Conservation (phyloP, 140 eudicot species). For the Ambrosia hybrid region DNA sequence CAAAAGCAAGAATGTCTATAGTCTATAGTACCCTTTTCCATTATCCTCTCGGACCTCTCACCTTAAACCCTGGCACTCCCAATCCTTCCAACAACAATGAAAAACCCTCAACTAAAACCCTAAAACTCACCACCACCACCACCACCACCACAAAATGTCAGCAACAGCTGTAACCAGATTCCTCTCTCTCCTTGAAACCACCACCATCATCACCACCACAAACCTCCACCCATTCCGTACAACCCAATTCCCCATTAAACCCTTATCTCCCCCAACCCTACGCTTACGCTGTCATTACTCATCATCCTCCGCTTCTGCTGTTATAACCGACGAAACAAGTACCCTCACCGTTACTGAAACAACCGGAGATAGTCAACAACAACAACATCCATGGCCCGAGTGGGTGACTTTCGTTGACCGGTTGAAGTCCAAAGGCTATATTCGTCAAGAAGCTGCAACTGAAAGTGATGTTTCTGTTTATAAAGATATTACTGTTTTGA, state of each 20-base stretch:
- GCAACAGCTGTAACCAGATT: constrained; percentile 28
- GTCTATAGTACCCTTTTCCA: too few species aligned
- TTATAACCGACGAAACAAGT: not conserved
- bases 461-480: constrained; percentile 37
- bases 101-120: constrained; percentile 19
- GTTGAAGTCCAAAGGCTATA: constrained; percentile 73
- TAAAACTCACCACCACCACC: not conserved
- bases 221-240: not conserved
- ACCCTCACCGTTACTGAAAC: not conserved
- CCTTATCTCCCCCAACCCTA: not conserved
- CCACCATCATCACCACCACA: constrained; percentile 27
- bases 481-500: constrained; percentile 53
- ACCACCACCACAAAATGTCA: too few species aligned
- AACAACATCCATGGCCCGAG: constrained; percentile 82
- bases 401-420: constrained; percentile 85
- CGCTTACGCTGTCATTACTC: not conserved
- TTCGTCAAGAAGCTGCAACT: constrained; percentile 26
- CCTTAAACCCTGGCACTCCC: constrained; percentile 22
- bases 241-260: not conserved
- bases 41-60: too few species aligned
- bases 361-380: constrained; percentile 9
- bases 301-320: not conserved
- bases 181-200: constrained; percentile 47
- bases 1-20: too few species aligned
- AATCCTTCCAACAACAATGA: too few species aligned